A percentile compares a stretch with the other conserved stretches of the same genome.
These are phyloP conservation scores for Rhodotorula sp. DNA, from an alignment of 1,284 basidiomycete species.

Conservation along the genomic window DNA sequence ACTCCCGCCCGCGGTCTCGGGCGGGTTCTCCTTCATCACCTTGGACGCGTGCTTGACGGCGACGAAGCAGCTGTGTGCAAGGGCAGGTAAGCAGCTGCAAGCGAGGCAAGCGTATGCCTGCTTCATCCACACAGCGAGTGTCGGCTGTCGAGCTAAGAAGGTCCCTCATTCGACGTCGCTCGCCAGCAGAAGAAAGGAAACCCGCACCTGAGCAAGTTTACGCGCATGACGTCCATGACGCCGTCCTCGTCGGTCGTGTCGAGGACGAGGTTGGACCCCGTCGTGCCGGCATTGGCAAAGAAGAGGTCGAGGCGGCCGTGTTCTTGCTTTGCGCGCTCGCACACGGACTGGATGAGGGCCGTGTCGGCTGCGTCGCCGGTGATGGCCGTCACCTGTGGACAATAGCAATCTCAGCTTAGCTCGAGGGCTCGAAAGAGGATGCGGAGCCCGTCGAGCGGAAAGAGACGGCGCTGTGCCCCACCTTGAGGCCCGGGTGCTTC, in stretches of 20 bases:
- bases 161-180: no score
- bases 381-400: constrained; percentile 63
- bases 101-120: neutral
- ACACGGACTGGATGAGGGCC: constrained; percentile 65
- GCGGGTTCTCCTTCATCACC: constrained; percentile 67
- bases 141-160: no score
- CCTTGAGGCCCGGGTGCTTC: constrained; percentile 76
- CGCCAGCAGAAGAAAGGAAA: neutral
- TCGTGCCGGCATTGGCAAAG: constrained; percentile 76
- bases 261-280: constrained; percentile 54
- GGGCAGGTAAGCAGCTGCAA: neutral
- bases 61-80: constrained; percentile 70
- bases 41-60: constrained; percentile 80
- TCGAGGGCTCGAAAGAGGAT: neutral
- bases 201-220: constrained; percentile 78
- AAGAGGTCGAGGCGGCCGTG: constrained; percentile 87
- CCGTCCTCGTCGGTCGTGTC: constrained; percentile 59
- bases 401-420: neutral
- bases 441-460: no score
- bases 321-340: constrained; percentile 71
- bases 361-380: constrained; percentile 84
- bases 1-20: constrained; percentile 67
- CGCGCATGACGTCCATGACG: constrained; percentile 74
- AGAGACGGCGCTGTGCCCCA: constrained; percentile 46
- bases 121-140: no score